Conservation (phyloP, 805 yeast genomes). For the Teunomyces tritomae region DNA sequence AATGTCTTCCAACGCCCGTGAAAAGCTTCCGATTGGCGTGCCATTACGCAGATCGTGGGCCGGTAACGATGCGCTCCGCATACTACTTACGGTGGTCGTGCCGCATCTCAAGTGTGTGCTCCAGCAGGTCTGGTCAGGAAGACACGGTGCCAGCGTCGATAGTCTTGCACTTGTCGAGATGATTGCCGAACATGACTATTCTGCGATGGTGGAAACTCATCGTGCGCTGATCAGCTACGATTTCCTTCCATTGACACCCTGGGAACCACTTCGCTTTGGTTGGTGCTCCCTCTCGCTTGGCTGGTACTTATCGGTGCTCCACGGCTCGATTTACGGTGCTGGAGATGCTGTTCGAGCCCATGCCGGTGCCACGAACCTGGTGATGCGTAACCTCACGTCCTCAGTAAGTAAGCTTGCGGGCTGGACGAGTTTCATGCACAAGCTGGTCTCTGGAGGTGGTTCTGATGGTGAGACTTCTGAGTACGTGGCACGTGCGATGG, state of each 20-base stretch:
- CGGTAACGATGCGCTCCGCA: constrained; percentile 48
- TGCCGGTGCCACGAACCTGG: constrained; percentile 24
- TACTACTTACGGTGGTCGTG: constrained; percentile 40
- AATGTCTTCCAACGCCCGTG: constrained; percentile 56
- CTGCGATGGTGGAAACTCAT: constrained; percentile 7
- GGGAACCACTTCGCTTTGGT: constrained; percentile 47
- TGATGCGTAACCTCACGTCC: constrained; percentile 39
- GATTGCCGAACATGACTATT: constrained; percentile 5
- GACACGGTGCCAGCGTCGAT: constrained; percentile 18
- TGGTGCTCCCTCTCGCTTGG: constrained; percentile 69
- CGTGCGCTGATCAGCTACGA: constrained; percentile 37
- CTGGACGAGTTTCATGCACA: constrained; percentile 35
- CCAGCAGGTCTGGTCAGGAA: constrained; percentile 24
- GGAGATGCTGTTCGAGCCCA: constrained; percentile 16
- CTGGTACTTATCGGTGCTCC: constrained; percentile 70
- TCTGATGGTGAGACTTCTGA: constrained; percentile 7
- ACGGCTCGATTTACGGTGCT: constrained; percentile 52
- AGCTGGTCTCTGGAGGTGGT: not conserved
- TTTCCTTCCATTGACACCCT: constrained; percentile 41
- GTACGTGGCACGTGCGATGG: constrained; percentile 27
- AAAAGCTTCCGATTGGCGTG: constrained; percentile 50
- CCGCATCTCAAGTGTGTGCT: constrained; percentile 31
- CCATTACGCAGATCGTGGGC: constrained; percentile 55
- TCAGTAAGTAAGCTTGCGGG: constrained; percentile 38
- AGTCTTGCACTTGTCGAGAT: constrained; percentile 27